Base-by-base conservation (phyloP, 1,284 basidiomycete genomes). In the Cutaneotrichosporon sp. region DNA sequence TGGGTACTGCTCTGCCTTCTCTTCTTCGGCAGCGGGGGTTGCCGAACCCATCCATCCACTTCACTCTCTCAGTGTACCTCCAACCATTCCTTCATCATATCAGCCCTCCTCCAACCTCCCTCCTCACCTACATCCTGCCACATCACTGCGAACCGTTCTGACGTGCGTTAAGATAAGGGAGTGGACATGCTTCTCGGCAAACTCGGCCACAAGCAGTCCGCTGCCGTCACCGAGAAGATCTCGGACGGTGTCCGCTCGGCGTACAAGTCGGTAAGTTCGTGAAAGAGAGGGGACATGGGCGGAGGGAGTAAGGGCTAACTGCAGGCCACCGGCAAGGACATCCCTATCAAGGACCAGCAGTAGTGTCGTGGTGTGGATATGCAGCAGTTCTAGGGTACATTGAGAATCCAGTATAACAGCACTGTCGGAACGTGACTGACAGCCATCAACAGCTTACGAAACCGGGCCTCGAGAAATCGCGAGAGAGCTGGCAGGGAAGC, bases 191-290 rank as follows among this genome's bases (percentile, higher is more conserved):
- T 70, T 21, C 69, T 80, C 50, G 71, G 70, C 46, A 63, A 72
- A 50, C 56, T 71, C 30, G 81, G 81, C 32, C 74, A 81, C 67
- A 71, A 69, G 32, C 77, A 80, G 70, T 67, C 49, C 47, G 70
- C 61, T 30, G 51, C 61, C 14, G 81, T 78, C 22, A 80, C 78
- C 56, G 80, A 81, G 72, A 80, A 80, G 74, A 81, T 81, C 74
- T 79, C 77, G 56, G 81, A 82, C 68, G 81, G 80, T 38, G 62
- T 81, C 61, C 71, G 80, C 63, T 67, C 65, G 5, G 71, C 65
- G 14, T 80, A 81, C 76, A 80, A 81, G 30, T 30, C 22, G 49
- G 42, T 46, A 18, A 46, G 49, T 51, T 26, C 4, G 21, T 30
- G 49, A 4, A 22, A 31, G 22, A 14, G 21, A 22, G 42, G 7